phyloP scores from a whole-genome alignment of 768 basidiomycete genomes.

The Leucogyrophana mollusca region DNA sequence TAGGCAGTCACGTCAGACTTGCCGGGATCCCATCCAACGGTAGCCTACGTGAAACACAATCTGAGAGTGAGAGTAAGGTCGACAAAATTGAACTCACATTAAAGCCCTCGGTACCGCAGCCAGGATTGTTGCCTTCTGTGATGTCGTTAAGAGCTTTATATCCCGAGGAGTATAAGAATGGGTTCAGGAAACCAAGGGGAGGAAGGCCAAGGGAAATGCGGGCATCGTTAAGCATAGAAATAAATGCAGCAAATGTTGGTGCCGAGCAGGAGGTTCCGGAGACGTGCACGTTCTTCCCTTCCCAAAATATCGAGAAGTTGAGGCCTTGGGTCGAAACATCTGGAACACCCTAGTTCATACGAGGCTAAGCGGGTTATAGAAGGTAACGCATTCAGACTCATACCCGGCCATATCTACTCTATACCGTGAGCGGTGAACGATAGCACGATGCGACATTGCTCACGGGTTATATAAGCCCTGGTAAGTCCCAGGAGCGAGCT shows the following conservation, averaged over 20 bases:
- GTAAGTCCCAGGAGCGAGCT: slow-evolving; percentile 48
- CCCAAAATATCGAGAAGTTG: slow-evolving; percentile 46
- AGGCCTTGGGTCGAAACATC: slow-evolving; percentile 64
- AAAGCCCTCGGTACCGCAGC: slow-evolving; percentile 66
- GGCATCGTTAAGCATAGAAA: slow-evolving; percentile 66
- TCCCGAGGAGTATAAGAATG: slow-evolving; percentile 47
- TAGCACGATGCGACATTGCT: slow-evolving; percentile 17
- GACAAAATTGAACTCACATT: slow-evolving; percentile 47
- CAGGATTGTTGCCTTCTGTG: slow-evolving; percentile 52
- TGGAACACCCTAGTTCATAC: slow-evolving; percentile 45
- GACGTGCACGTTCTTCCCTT: slow-evolving; percentile 38
- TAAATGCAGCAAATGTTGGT: slow-evolving; percentile 62
- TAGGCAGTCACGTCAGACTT: slow-evolving; percentile 20
- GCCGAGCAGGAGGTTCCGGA: slow-evolving; percentile 67
- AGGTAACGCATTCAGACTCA: slow-evolving; percentile 12
- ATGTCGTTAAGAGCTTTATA: slow-evolving; percentile 51
- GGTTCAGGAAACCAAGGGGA: slow-evolving; percentile 66
- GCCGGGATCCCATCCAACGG: slow-evolving; percentile 62
- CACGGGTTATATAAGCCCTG: slow-evolving; percentile 61
- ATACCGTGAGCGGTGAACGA: not conserved
- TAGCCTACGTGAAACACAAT: slow-evolving; percentile 40
- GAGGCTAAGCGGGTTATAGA: slow-evolving; percentile 4
- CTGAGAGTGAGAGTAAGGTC: no score
- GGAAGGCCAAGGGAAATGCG: slow-evolving; percentile 40
- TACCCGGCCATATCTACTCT: slow-evolving; percentile 50